A percentile compares a stretch with the other conserved stretches of the same genome.
phyloP scores from a whole-genome alignment of 805 yeast species.

The Candida taoyuanica region DNA sequence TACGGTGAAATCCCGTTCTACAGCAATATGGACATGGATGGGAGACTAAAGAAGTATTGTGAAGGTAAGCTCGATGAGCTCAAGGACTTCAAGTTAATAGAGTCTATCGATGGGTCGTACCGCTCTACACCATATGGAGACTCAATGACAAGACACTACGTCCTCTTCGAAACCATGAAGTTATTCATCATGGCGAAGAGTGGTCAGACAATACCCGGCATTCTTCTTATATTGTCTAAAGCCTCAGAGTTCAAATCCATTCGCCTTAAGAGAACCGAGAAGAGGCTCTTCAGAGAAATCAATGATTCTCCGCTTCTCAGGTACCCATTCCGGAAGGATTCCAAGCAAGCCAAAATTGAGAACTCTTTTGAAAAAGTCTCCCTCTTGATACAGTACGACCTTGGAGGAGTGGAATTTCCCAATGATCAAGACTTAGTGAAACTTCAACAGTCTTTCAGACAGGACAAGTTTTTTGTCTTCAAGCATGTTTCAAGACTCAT shows the following conservation, averaged over 20 bases:
- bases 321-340: slow-evolving; percentile 32
- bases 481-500: slow-evolving; percentile 39
- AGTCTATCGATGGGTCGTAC: slow-evolving; percentile 14
- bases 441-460: slow-evolving; percentile 35
- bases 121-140: slow-evolving; percentile 39
- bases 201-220: slow-evolving; percentile 19
- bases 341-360: slow-evolving; percentile 24
- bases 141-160: slow-evolving; percentile 46
- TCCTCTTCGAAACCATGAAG: slow-evolving; percentile 41
- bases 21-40: slow-evolving; percentile 25
- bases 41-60: slow-evolving; percentile 32
- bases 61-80: slow-evolving; percentile 32
- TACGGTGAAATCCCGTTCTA: slow-evolving; percentile 32
- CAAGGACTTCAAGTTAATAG: slow-evolving; percentile 29
- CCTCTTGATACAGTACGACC: slow-evolving; percentile 43
- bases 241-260: slow-evolving; percentile 39
- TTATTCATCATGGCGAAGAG: slow-evolving; percentile 24
- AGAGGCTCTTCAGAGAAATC: slow-evolving; percentile 39
- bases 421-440: slow-evolving; percentile 36
- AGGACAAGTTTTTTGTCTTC: slow-evolving; percentile 41
- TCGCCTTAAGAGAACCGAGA: slow-evolving; percentile 41
- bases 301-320: slow-evolving; percentile 35
- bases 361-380: slow-evolving; percentile 34
- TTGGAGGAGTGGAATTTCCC: slow-evolving; percentile 48
- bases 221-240: slow-evolving; percentile 28